phyloP scores from a whole-genome alignment of 305 asterid genomes.

The Fraxinus greggii region DNA sequence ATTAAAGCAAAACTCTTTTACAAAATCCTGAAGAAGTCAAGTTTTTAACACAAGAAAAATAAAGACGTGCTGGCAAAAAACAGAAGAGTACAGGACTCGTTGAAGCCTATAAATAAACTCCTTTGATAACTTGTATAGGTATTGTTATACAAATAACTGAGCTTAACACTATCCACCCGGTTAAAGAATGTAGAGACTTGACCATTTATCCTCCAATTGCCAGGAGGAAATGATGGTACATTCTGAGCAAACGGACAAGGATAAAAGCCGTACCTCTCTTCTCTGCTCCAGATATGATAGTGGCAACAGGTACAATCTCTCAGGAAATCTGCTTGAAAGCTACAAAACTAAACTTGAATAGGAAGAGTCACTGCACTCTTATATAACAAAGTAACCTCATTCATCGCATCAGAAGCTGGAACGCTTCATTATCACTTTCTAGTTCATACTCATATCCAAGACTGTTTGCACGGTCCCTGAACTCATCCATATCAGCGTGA shows the following conservation, averaged over 20 bases:
- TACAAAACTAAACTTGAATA: background rate
- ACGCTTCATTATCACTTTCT: slow-evolving; percentile 68
- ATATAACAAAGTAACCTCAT: background rate
- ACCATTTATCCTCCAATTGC: background rate
- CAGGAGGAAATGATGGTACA: background rate
- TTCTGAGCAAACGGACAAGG: background rate
- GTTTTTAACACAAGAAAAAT: background rate
- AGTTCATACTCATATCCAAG: slow-evolving; percentile 76
- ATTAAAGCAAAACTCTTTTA: background rate
- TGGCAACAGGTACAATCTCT: background rate
- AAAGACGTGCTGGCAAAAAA: background rate
- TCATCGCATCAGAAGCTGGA: slow-evolving; percentile 80
- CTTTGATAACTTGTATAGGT: background rate
- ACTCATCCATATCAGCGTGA: slow-evolving; percentile 59
- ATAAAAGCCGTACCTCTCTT: background rate
- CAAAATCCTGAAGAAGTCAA: background rate
- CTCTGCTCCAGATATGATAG: background rate
- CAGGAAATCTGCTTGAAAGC: background rate
- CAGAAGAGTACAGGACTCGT: background rate
- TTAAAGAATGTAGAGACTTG: background rate
- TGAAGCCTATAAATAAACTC: background rate
- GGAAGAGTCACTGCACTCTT: background rate
- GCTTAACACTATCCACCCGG: background rate
- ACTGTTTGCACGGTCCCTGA: slow-evolving; percentile 50
- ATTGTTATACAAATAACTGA: background rate